These are phyloP conservation scores for Fistulinella cinereoalba DNA, from an alignment of 1,284 basidiomycete species.

Conservation along the genomic window DNA sequence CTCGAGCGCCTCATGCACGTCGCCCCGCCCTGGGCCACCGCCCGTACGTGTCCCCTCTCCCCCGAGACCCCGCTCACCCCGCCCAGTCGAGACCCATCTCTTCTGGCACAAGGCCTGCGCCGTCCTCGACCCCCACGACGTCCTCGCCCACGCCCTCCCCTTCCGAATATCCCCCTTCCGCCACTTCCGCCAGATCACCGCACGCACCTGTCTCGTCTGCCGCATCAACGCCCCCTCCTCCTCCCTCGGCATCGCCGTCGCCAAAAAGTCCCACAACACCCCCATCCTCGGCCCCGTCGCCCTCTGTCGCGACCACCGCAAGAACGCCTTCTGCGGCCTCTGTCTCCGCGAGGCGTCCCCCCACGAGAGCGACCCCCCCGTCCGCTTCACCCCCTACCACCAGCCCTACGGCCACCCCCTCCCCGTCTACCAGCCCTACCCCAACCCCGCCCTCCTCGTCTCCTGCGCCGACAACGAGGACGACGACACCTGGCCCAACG, in stretches of 20 bases:
- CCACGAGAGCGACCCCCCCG: conserved; percentile 39
- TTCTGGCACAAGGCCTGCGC: conserved; percentile 50
- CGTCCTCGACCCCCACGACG: conserved; percentile 44
- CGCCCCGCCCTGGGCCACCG: conserved; percentile 40
- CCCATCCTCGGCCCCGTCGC: conserved; percentile 45
- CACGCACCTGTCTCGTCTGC: conserved; percentile 59
- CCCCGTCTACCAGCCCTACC: conserved; percentile 23
- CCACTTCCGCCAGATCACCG: conserved; percentile 43
- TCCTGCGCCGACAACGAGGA: conserved; percentile 68
- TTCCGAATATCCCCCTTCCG: conserved; percentile 39
- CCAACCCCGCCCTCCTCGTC: conserved; percentile 37
- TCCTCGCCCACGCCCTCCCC: conserved; percentile 34
- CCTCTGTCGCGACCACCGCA: conserved; percentile 64
- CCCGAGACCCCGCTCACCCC: conserved; percentile 9
- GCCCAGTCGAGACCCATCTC: conserved; percentile 43
- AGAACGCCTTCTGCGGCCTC: conserved; percentile 58
- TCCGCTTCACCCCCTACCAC: conserved; percentile 35
- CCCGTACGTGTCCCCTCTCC: conserved; percentile 37
- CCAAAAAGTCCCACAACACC: conserved; percentile 44
- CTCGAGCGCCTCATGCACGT: conserved; percentile 62
- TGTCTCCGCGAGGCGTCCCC: conserved; percentile 61
- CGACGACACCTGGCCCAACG: conserved; percentile 58
- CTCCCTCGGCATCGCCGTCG: conserved; percentile 46
- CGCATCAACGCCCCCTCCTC: conserved; percentile 59
- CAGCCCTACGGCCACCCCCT: conserved; percentile 28